Conservation (phyloP, 495 filamentous ascomycete species). For the Daldinia decipiens region DNA sequence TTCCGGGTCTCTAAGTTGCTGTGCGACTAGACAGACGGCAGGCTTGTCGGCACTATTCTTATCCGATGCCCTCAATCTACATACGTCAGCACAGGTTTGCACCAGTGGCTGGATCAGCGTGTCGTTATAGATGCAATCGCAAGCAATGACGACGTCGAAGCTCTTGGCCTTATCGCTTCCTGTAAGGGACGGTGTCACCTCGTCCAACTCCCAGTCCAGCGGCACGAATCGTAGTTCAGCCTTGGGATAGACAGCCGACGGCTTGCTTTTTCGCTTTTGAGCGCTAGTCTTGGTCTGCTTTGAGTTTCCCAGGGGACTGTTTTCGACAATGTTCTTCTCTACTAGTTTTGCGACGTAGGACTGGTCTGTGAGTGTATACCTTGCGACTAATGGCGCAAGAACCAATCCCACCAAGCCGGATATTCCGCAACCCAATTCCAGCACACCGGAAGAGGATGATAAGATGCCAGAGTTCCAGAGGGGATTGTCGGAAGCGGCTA, state of each 20-base stretch:
- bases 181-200: slow-evolving; percentile 53
- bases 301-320: slow-evolving; percentile 46
- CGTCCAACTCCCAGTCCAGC: slow-evolving; percentile 77
- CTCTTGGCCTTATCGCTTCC: slow-evolving; percentile 39
- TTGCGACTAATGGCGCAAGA: slow-evolving; percentile 67
- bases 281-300: slow-evolving; percentile 9
- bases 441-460: slow-evolving; percentile 63
- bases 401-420: slow-evolving; percentile 77
- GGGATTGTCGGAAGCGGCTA: slow-evolving; percentile 69
- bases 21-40: slow-evolving; percentile 74
- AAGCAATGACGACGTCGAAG: slow-evolving; percentile 77
- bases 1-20: slow-evolving; percentile 83
- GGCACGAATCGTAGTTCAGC: slow-evolving; percentile 58
- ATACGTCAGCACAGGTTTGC: slow-evolving; percentile 83
- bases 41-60: slow-evolving; percentile 26
- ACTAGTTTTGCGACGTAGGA: slow-evolving; percentile 80
- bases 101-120: slow-evolving; percentile 83
- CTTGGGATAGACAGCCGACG: slow-evolving; percentile 19
- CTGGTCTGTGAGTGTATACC: slow-evolving; percentile 88
- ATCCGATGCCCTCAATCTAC: slow-evolving; percentile 61
- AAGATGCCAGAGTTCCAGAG: slow-evolving; percentile 71
- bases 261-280: slow-evolving; percentile 41
- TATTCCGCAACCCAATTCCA: slow-evolving; percentile 91
- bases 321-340: slow-evolving; percentile 77
- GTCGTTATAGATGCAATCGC: slow-evolving; percentile 93